Evolutionary conservation across 1,284 basidiomycete genomes (phyloP).

Genomic region (Heterobasidion parviporum): DNA sequence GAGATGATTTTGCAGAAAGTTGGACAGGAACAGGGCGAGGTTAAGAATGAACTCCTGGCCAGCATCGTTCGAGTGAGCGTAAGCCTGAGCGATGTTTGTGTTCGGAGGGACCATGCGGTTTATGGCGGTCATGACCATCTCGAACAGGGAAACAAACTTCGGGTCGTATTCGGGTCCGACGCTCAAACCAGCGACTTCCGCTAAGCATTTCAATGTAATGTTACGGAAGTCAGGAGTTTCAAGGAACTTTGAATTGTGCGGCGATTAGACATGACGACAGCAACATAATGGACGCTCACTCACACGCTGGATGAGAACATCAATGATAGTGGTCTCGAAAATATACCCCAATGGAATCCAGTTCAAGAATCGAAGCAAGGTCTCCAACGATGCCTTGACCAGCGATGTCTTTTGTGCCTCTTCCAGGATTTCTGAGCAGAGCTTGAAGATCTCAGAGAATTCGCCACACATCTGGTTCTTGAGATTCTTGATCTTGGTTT

Average conservation of each 20-base stretch:
- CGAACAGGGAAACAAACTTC: constrained; percentile 97
- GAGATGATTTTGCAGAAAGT: constrained; percentile 91
- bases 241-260: constrained; percentile 68
- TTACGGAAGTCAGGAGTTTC: constrained; percentile 98
- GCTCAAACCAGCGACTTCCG: constrained; percentile 92
- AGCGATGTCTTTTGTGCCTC: constrained; percentile 97
- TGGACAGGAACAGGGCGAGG: constrained; percentile 93
- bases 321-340: constrained; percentile 97
- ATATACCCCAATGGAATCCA: constrained; percentile 99
- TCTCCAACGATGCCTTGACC: constrained; percentile 94
- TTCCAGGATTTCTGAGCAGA: constrained; percentile 93
- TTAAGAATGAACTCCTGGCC: constrained; percentile 98
- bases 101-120: constrained; percentile 97
- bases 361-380: constrained; percentile 92
- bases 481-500: constrained; percentile 93
- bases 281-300: constrained; percentile 22
- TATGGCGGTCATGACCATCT: constrained; percentile 95
- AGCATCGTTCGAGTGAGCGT: constrained; percentile 83
- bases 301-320: constrained; percentile 84
- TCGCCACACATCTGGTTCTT: constrained; percentile 98
- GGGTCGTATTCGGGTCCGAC: constrained; percentile 98
- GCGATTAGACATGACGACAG: background rate
- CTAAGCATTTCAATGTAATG: constrained; percentile 93
- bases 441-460: constrained; percentile 93
- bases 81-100: constrained; percentile 92